Conservation (phyloP, 345 rosid genomes). For the Bruguiera parviflora region DNA sequence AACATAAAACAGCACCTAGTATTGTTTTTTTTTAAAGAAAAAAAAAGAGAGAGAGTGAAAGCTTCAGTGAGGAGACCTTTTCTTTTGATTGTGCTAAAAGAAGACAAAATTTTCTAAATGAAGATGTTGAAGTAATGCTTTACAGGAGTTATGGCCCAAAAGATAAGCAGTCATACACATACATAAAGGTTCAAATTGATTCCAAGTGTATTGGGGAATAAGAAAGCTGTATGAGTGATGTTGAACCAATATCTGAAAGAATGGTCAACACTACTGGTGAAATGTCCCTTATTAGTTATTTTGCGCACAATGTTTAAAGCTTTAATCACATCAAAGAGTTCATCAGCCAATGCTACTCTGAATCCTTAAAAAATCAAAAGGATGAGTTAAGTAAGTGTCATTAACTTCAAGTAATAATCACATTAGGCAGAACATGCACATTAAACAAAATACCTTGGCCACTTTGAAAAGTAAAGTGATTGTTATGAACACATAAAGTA, state of each 20-base stretch:
- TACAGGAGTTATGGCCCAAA: too few relatives aligned
- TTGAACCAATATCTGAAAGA: too few relatives aligned
- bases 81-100: too few relatives aligned
- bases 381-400: not conserved
- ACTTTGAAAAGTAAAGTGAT: not conserved
- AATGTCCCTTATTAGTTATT: not conserved
- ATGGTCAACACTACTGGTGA: not conserved
- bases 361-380: not conserved
- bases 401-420: not conserved
- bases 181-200: too few relatives aligned
- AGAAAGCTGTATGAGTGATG: too few relatives aligned
- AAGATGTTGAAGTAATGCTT: too few relatives aligned
- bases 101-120: too few relatives aligned
- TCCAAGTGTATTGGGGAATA: too few relatives aligned
- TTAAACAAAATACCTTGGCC: too few relatives aligned
- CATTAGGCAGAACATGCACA: not conserved
- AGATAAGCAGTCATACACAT: too few relatives aligned
- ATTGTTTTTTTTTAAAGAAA: not conserved
- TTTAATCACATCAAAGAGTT: constrained; percentile 1
- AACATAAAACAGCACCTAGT: constrained; percentile 50
- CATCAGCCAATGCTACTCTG: not conserved
- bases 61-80: too few relatives aligned
- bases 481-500: not conserved
- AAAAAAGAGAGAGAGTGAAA: too few relatives aligned
- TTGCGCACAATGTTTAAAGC: not conserved